Evolutionary conservation across 352 stramenopile species (phyloP).

Genomic region (Pythium brachiatum): DNA sequence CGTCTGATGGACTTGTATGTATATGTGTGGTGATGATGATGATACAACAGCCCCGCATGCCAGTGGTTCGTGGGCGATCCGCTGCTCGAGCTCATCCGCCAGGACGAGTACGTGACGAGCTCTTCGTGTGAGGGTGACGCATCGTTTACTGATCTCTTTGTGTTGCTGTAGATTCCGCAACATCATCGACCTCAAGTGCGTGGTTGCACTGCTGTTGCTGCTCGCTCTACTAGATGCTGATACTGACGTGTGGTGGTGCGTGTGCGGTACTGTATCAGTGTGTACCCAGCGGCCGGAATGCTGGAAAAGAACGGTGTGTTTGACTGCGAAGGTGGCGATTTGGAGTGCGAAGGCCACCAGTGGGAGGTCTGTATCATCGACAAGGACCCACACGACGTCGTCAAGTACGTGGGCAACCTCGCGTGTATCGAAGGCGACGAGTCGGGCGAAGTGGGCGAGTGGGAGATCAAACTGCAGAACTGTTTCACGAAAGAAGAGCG

Average conservation of each 20-base stretch:
- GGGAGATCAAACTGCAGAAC: conserved; percentile 65
- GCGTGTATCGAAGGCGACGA: conserved; percentile 81
- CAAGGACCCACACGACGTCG: conserved; percentile 63
- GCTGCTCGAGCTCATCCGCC: conserved; percentile 64
- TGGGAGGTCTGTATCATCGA: conserved; percentile 74
- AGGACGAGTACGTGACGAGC: conserved; percentile 42
- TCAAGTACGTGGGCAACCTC: conserved; percentile 74
- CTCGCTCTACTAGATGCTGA: not conserved
- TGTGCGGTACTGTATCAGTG: conserved; percentile 34
- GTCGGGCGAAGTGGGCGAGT: conserved; percentile 64
- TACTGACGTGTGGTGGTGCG: not conserved
- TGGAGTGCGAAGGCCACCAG: conserved; percentile 76
- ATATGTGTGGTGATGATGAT: not conserved
- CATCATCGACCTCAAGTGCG: conserved; percentile 65
- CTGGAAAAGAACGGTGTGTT: conserved; percentile 53
- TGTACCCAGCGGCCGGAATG: conserved; percentile 75
- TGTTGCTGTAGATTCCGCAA: conserved; percentile 59
- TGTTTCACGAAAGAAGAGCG: conserved; percentile 67
- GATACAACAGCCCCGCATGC: conserved; percentile 55
- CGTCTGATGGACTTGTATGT: not conserved
- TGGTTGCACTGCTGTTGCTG: not conserved
- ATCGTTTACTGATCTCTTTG: too few relatives aligned
- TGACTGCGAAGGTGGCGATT: conserved; percentile 52
- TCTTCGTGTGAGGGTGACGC: too few relatives aligned
- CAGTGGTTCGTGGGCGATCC: conserved; percentile 79